Conservation (phyloP, 352 stramenopile genomes). For the Sclerospora graminicola region DNA sequence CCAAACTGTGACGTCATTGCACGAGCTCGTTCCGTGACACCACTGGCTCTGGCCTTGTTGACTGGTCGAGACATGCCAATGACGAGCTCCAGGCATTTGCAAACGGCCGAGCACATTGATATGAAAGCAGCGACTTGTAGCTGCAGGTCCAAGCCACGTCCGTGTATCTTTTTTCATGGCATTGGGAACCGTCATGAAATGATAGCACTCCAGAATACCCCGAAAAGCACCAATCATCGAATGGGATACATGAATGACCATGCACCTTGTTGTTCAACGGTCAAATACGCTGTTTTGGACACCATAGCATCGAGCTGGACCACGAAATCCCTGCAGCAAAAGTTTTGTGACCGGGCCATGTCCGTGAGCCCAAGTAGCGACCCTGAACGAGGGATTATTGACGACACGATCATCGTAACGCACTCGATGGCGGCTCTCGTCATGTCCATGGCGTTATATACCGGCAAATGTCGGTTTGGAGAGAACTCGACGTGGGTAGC, state of each 20-base stretch:
- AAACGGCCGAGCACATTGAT: conserved; percentile 3
- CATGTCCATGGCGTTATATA: conserved; percentile 13
- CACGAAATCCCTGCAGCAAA: conserved; percentile 25
- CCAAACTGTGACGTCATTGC: conserved; percentile 4
- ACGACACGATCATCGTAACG: conserved; percentile 28
- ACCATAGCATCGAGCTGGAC: conserved; percentile 33
- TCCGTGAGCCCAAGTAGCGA: conserved; percentile 15
- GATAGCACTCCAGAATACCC: conserved; percentile 8
- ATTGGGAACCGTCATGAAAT: conserved; percentile 9
- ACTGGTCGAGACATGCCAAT: conserved; percentile 4
- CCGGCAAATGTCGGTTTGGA: conserved; percentile 9
- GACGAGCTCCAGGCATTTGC: conserved; percentile 8
- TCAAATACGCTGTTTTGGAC: conserved; percentile 40
- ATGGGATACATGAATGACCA: conserved; percentile 15
- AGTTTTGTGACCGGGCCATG: conserved; percentile 25
- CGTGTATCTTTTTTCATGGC: conserved; percentile 21
- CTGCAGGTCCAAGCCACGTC: conserved; percentile 12
- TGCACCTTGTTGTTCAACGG: conserved; percentile 16
- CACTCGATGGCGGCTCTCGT: conserved; percentile 34
- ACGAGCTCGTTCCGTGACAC: conserved; percentile 5
- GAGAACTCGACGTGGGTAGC: conserved; percentile 19
- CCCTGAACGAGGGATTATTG: conserved; percentile 2
- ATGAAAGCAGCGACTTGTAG: conserved; percentile 2
- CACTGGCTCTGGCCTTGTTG: conserved; percentile 10
- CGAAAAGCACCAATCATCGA: conserved; percentile 1